These are phyloP conservation scores for Mucor circinelloides DNA, from an alignment of 371 early-diverging fungal genomes.

Conservation along the genomic window DNA sequence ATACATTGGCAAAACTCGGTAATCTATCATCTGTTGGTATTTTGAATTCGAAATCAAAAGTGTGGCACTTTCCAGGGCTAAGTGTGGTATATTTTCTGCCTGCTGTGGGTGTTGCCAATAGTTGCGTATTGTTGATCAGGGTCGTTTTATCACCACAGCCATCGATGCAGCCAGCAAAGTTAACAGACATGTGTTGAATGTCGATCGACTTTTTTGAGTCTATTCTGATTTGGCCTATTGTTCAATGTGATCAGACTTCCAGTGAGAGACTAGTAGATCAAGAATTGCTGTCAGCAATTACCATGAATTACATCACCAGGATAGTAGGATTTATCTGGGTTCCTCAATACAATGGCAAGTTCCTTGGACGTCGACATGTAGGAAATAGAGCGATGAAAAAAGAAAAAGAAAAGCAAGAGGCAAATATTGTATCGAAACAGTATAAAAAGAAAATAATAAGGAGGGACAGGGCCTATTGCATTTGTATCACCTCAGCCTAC, in stretches of 20 bases:
- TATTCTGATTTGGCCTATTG: constrained; percentile 13
- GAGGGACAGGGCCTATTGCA: background rate
- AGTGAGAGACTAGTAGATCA: background rate
- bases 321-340: constrained; percentile 3
- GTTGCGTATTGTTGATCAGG: background rate
- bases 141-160: constrained; percentile 8
- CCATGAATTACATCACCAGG: constrained; percentile 22
- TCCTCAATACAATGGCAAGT: constrained; percentile 6
- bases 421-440: background rate
- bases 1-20: constrained; percentile 16
- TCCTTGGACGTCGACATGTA: constrained; percentile 14
- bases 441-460: background rate
- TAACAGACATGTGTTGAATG: constrained; percentile 10
- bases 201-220: constrained; percentile 16
- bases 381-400: background rate
- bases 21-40: constrained; percentile 13
- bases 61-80: background rate
- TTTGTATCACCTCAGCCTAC: background rate
- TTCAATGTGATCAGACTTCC: background rate
- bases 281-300: background rate
- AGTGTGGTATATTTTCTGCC: constrained; percentile 12
- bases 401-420: background rate
- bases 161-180: constrained; percentile 15
- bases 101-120: constrained; percentile 11
- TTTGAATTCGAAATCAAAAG: constrained; percentile 14